Evolutionary conservation across 495 filamentous ascomycete genomes (phyloP), one percentile per base, ranked within the genome.

Genomic region (Neurospora hispaniola): DNA sequence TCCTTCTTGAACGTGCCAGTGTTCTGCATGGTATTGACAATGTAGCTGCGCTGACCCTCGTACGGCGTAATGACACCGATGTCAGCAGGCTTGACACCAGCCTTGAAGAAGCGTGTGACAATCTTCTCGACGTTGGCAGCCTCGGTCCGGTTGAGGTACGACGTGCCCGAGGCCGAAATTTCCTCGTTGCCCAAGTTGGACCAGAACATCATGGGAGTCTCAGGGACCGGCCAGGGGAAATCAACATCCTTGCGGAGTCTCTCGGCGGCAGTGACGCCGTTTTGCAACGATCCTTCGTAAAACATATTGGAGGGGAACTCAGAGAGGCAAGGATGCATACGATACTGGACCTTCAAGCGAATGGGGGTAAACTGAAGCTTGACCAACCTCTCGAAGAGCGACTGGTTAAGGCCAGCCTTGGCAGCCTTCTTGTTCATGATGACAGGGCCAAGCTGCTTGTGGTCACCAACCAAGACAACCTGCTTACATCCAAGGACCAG

Each of bases 341-440:
- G 95, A 80, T 99, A 99, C 80, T 99, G 96, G 23, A 98, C 94
- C 75, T 98, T 97, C 72, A 99, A 86, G 38, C 96, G 91, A 76
- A 98, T 97, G 9, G 96, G 96, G 9, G 90, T 90, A 79, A 94
- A 92, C n/a, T 92, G 92, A 59, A 98, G 86, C 76, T 94, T 94
- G 77, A 99, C 96, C 44, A 99, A 86, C 77, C 96, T 93, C 82
- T 99, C 96, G 76, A 99, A 99, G 62, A 99, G 88, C 11, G 94
- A 97, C 82, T 98, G 96, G 81, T 98, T 98, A 35, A 99, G 84
- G 74, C 96, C 96, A 71, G 96, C 96, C 82, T 98, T 98, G 75
- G 96, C 96, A 4, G 96, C 96, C 82, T 98, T 98, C 88, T 99
- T 99, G 87, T 98, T 98, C 96, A 99, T 99, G 81, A 99, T 98